Conservation (phyloP, 257 asterid species). For the Gentiana macrophylla region DNA sequence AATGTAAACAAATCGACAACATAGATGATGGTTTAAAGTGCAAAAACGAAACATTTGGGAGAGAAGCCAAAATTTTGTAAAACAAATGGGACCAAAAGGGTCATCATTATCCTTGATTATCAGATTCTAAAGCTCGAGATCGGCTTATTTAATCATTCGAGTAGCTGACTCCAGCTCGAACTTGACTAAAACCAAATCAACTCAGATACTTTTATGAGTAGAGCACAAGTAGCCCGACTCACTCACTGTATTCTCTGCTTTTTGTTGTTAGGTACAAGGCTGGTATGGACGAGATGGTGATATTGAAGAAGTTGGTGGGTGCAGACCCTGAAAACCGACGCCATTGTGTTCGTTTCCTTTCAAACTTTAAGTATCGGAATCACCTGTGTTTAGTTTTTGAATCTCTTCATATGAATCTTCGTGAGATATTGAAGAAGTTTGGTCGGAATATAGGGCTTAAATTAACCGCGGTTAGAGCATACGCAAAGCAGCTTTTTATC, state of each 20-base stretch:
- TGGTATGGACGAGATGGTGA: slow-evolving; percentile 91
- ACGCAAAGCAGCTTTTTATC: slow-evolving; percentile 95
- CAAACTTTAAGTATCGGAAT: slow-evolving; percentile 89
- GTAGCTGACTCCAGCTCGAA: too few species aligned
- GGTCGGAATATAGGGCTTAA: slow-evolving; percentile 97
- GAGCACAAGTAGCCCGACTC: too few species aligned
- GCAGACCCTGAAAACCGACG: slow-evolving; percentile 94
- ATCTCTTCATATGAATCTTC: slow-evolving; percentile 99
- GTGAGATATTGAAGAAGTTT: slow-evolving; percentile 91
- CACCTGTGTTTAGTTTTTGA: slow-evolving; percentile 98
- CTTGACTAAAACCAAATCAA: too few species aligned
- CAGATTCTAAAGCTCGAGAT: too few species aligned
- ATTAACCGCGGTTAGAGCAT: slow-evolving; percentile 93
- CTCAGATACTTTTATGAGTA: too few species aligned
- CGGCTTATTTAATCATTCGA: too few species aligned
- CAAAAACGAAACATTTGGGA: too few species aligned
- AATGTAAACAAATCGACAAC: too few species aligned
- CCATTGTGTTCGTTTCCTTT: slow-evolving; percentile 87
- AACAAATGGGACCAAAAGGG: too few species aligned
- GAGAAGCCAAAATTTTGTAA: too few species aligned
- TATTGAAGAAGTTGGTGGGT: slow-evolving; percentile 83
- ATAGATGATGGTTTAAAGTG: too few species aligned
- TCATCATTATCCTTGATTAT: too few species aligned
- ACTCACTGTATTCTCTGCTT: background rate
- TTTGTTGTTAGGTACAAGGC: slow-evolving; percentile 68